Conservation (phyloP, 108 stramenopile species). For the Schizochytrium sp. region DNA sequence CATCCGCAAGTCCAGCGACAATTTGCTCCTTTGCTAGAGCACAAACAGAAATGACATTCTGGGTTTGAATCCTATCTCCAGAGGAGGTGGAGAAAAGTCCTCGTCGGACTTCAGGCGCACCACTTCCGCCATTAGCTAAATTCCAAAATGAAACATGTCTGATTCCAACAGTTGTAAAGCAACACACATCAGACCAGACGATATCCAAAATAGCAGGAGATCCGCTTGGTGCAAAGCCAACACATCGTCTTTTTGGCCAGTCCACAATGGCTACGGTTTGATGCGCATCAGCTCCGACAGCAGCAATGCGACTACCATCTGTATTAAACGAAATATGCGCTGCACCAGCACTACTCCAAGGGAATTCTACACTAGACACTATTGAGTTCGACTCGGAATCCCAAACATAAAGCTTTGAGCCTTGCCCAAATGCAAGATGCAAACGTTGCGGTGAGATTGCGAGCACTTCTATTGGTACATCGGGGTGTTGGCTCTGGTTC, state of each 20-base stretch:
- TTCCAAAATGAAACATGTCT: conserved; percentile 21
- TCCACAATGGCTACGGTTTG: conserved; percentile 1
- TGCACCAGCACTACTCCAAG: neutral
- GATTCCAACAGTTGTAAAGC: neutral
- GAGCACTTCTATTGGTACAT: too few relatives aligned
- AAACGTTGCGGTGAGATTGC: too few relatives aligned
- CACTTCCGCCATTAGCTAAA: too few relatives aligned
- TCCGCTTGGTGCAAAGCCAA: conserved; percentile 7
- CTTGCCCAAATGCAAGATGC: neutral
- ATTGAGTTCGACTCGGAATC: neutral
- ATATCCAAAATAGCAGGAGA: neutral
- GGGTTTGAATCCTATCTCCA: too few relatives aligned
- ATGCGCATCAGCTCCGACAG: neutral
- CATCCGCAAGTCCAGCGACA: too few relatives aligned
- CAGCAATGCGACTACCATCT: neutral
- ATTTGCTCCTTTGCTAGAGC: too few relatives aligned
- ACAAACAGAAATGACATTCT: too few relatives aligned
- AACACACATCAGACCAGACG: neutral
- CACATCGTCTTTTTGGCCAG: neutral
- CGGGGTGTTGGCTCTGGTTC: too few relatives aligned
- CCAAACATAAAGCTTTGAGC: neutral
- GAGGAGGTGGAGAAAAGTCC: too few relatives aligned
- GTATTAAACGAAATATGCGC: neutral
- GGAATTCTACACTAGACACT: neutral
- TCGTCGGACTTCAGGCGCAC: too few relatives aligned